A percentile compares a stretch with the other conserved stretches of the same genome.
These are phyloP conservation scores for Ormosia emarginata DNA, from an alignment of 306 rosid genomes.

Conservation along the genomic window DNA sequence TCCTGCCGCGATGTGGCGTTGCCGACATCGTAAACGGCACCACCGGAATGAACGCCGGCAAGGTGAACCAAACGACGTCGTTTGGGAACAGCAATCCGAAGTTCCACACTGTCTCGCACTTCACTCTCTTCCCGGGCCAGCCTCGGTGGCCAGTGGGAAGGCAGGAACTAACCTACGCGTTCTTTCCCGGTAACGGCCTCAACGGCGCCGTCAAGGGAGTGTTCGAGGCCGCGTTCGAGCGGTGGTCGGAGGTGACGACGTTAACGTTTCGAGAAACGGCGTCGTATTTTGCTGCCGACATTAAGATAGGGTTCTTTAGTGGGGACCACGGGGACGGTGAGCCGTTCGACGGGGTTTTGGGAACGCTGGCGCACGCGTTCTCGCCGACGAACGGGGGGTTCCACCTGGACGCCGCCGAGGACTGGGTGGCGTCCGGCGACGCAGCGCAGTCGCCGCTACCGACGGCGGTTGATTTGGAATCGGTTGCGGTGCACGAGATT, in stretches of 20 bases:
- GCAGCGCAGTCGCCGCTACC: slow-evolving; percentile 20
- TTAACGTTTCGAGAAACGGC: slow-evolving; percentile 36
- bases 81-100: neutral
- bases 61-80: slow-evolving; percentile 11
- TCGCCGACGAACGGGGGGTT: slow-evolving; percentile 68
- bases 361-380: slow-evolving; percentile 79
- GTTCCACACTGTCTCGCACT: slow-evolving; percentile 59
- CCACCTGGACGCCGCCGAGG: slow-evolving; percentile 57
- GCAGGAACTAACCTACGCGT: slow-evolving; percentile 49
- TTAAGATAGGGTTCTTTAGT: slow-evolving; percentile 47
- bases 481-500: slow-evolving; percentile 81
- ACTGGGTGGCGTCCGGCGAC: slow-evolving; percentile 64
- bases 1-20: slow-evolving; percentile 56
- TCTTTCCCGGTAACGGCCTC: slow-evolving; percentile 39
- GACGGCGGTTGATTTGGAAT: slow-evolving; percentile 61
- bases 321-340: slow-evolving; percentile 84
- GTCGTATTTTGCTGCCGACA: slow-evolving; percentile 32
- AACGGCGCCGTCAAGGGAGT: slow-evolving; percentile 29
- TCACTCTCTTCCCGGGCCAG: slow-evolving; percentile 43
- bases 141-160: slow-evolving; percentile 58
- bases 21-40: slow-evolving; percentile 59
- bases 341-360: slow-evolving; percentile 60
- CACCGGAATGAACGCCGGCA: slow-evolving; percentile 52
- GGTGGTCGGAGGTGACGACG: slow-evolving; percentile 61
- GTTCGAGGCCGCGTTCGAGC: slow-evolving; percentile 45